Conservation (phyloP, 2,329 filamentous ascomycete genomes). For the Tolypocladium amazonense region DNA sequence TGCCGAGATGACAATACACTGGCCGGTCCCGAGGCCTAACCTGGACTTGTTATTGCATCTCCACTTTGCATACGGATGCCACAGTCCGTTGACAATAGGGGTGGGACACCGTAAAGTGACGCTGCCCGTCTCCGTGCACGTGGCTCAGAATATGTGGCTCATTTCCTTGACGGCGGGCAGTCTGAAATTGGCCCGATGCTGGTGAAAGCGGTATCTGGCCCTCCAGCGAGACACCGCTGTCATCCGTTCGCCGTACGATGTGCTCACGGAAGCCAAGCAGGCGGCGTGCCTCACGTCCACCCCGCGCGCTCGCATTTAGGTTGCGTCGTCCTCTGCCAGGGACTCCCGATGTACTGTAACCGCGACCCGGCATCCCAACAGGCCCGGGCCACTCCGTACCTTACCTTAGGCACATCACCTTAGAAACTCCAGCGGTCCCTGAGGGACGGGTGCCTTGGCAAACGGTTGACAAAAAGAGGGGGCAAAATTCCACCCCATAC, state of each 20-base stretch:
- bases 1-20: neutral
- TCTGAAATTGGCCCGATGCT: neutral
- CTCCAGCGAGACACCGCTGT: too few relatives aligned
- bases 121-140: neutral
- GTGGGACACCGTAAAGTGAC: neutral
- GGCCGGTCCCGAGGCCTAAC: neutral
- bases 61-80: neutral
- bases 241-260: too few relatives aligned
- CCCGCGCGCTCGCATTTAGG: neutral
- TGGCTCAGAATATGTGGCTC: neutral
- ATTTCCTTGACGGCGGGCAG: neutral
- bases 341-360: neutral
- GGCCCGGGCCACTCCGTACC: neutral
- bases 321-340: neutral
- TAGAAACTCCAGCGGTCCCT: neutral
- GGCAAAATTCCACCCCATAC: too few relatives aligned
- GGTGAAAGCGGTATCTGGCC: neutral
- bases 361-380: neutral
- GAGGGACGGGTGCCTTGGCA: too few relatives aligned
- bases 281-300: neutral
- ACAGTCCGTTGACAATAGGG: neutral
- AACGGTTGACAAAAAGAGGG: too few relatives aligned
- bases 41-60: neutral
- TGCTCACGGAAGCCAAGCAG: neutral
- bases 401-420: too few relatives aligned